These are phyloP conservation scores for Sphaerulina musiva DNA, from an alignment of 2,329 filamentous ascomycete genomes.

Conservation along the genomic window DNA sequence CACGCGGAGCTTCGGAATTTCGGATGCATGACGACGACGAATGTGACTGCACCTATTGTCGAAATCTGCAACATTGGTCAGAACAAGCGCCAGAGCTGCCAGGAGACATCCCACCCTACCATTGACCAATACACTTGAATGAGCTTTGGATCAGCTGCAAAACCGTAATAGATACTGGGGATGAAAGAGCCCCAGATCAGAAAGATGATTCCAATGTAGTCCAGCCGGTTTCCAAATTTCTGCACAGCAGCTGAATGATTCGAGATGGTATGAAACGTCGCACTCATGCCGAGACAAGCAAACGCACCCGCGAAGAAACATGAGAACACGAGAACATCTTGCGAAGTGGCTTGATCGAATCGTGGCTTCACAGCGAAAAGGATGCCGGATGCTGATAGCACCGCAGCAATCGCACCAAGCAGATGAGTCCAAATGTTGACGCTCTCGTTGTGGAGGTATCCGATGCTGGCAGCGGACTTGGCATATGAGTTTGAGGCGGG, in stretches of 20 bases:
- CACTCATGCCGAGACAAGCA: slow-evolving; percentile 44
- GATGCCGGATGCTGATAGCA: slow-evolving; percentile 48
- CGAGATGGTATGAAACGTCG: slow-evolving; percentile 74
- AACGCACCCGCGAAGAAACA: slow-evolving; percentile 68
- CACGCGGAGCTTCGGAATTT: slow-evolving; percentile 76
- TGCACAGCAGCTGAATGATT: slow-evolving; percentile 78
- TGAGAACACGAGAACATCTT: slow-evolving; percentile 65
- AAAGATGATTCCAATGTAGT: slow-evolving; percentile 88
- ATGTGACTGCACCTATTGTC: slow-evolving; percentile 67
- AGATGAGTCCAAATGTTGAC: slow-evolving; percentile 69
- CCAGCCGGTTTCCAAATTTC: slow-evolving; percentile 82
- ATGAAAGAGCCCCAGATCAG: slow-evolving; percentile 90
- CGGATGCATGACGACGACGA: slow-evolving; percentile 69
- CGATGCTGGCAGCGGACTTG: slow-evolving; percentile 52
- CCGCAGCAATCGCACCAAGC: slow-evolving; percentile 57
- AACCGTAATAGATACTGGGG: slow-evolving; percentile 80
- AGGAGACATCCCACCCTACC: slow-evolving; percentile 44
- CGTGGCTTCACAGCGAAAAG: slow-evolving; percentile 56
- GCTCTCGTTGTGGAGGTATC: slow-evolving; percentile 61
- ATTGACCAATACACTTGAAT: slow-evolving; percentile 68
- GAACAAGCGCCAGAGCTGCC: neutral
- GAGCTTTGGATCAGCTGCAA: slow-evolving; percentile 61
- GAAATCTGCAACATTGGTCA: slow-evolving; percentile 55
- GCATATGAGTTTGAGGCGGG: slow-evolving; percentile 55
- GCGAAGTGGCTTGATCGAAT: slow-evolving; percentile 54